A percentile compares a stretch with the other conserved stretches of the same genome.
These are phyloP conservation scores for Aspergillus sp. DNA, from an alignment of 2,329 filamentous ascomycete species.

Conservation along the genomic window DNA sequence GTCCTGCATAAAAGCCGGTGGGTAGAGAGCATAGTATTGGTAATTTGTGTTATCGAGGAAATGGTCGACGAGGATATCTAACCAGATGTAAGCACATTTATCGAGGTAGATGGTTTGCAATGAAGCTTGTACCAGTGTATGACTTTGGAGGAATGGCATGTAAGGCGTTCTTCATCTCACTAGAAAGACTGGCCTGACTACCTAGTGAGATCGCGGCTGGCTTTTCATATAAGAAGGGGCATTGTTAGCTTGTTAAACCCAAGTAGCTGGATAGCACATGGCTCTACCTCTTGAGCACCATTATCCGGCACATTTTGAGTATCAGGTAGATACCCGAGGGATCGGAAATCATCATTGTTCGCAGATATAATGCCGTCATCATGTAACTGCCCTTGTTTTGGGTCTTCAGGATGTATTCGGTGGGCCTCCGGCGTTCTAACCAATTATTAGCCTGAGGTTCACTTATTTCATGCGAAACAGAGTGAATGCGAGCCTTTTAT, in stretches of 20 bases:
- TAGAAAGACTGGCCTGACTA: slow-evolving; percentile 17
- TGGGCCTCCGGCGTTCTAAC: neutral
- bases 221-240: neutral
- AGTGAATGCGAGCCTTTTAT: slow-evolving; percentile 13
- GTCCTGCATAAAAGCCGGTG: slow-evolving; percentile 45
- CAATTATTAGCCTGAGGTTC: neutral
- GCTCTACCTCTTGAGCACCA: neutral
- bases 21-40: slow-evolving; percentile 49
- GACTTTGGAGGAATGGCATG: slow-evolving; percentile 37
- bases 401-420: neutral
- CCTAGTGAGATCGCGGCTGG: neutral
- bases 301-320: neutral
- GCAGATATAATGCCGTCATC: neutral
- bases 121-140: slow-evolving; percentile 32
- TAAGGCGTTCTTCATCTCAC: slow-evolving; percentile 35
- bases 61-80: slow-evolving; percentile 49
- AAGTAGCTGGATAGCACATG: neutral
- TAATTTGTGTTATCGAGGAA: slow-evolving; percentile 48
- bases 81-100: slow-evolving; percentile 1
- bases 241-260: neutral
- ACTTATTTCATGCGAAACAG: neutral
- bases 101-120: neutral
- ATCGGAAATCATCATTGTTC: slow-evolving; percentile 13
- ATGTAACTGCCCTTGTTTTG: neutral
- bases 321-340: slow-evolving; percentile 20